phyloP scores from a whole-genome alignment of 192 early-diverging fungal species.

The Podila verticillata region DNA sequence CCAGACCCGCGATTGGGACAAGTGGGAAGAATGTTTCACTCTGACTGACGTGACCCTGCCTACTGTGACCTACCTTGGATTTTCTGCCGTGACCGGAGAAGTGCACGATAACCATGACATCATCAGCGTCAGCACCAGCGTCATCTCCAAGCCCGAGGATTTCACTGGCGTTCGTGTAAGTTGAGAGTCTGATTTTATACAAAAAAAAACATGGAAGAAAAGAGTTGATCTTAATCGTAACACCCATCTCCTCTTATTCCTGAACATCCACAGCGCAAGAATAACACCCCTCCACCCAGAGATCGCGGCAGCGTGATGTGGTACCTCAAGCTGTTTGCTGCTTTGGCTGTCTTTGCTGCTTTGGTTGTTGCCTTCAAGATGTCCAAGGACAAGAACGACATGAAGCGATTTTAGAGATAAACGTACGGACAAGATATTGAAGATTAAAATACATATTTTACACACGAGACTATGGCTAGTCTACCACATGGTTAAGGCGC shows the following conservation, averaged over 20 bases:
- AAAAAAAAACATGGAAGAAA: background rate
- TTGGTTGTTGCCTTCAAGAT: conserved; percentile 23
- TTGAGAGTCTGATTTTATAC: background rate
- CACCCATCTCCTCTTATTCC: background rate
- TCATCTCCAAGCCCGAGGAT: conserved; percentile 16
- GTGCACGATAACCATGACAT: conserved; percentile 76
- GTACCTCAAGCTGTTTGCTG: conserved; percentile 24
- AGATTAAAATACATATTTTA: conserved; percentile 5
- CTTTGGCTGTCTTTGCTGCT: conserved; percentile 24
- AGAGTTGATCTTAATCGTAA: background rate
- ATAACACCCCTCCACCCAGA: conserved; percentile 35
- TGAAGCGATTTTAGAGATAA: conserved; percentile 31
- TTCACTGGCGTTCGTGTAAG: conserved; percentile 4
- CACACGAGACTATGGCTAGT: background rate
- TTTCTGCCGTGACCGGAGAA: conserved; percentile 92
- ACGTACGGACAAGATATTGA: background rate
- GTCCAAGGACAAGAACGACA: conserved; percentile 33
- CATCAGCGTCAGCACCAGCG: conserved; percentile 53
- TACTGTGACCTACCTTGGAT: conserved; percentile 83
- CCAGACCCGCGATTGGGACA: conserved; percentile 60
- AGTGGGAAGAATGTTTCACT: conserved; percentile 89
- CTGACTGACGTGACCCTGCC: conserved; percentile 83
- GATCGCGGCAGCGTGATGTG: conserved; percentile 12
- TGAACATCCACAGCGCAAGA: conserved; percentile 2
- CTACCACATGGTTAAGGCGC: conserved; percentile 1